phyloP scores from a whole-genome alignment of 2,329 filamentous ascomycete genomes.

The Verticillium zaregamsianum region DNA sequence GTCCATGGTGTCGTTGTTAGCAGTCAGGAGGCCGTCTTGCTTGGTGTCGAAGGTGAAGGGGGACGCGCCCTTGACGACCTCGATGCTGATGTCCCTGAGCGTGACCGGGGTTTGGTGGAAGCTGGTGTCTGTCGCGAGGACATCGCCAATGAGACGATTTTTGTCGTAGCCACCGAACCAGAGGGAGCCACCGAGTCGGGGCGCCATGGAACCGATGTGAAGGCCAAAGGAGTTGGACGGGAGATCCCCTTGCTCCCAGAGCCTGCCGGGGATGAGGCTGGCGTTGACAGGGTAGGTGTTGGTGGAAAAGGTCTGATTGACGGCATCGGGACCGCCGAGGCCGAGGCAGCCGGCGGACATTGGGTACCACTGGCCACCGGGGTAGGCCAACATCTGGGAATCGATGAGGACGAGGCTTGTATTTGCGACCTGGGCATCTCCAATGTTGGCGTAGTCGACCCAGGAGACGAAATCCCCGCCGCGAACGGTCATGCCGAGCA shows the following conservation, averaged over 20 bases:
- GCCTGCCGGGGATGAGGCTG: slow-evolving; percentile 23
- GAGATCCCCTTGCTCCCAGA: slow-evolving; percentile 17
- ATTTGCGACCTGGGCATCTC: slow-evolving; percentile 14
- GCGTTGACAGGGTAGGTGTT: slow-evolving; percentile 19
- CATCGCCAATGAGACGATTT: slow-evolving; percentile 30
- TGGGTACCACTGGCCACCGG: slow-evolving; percentile 22
- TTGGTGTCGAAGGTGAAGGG: slow-evolving; percentile 24
- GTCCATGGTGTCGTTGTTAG: slow-evolving; percentile 19
- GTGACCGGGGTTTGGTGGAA: slow-evolving; percentile 19
- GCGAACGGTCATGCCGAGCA: not conserved
- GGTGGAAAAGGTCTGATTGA: slow-evolving; percentile 22
- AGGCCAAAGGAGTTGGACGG: slow-evolving; percentile 36
- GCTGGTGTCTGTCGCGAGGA: slow-evolving; percentile 15
- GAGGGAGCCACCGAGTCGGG: slow-evolving; percentile 28
- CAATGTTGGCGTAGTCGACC: not conserved
- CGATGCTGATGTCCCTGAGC: slow-evolving; percentile 34
- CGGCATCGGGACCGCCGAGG: slow-evolving; percentile 18
- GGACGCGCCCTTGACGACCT: slow-evolving; percentile 32
- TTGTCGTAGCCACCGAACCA: slow-evolving; percentile 36
- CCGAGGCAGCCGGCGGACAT: slow-evolving; percentile 25
- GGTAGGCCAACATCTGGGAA: slow-evolving; percentile 21
- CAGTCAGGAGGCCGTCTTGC: slow-evolving; percentile 21
- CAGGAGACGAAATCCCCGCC: not conserved
- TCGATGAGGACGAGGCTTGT: slow-evolving; percentile 21
- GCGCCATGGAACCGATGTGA: slow-evolving; percentile 34